Evolutionary conservation across 192 early-diverging fungal genomes (phyloP).

Genomic region (Gigaspora rosea): DNA sequence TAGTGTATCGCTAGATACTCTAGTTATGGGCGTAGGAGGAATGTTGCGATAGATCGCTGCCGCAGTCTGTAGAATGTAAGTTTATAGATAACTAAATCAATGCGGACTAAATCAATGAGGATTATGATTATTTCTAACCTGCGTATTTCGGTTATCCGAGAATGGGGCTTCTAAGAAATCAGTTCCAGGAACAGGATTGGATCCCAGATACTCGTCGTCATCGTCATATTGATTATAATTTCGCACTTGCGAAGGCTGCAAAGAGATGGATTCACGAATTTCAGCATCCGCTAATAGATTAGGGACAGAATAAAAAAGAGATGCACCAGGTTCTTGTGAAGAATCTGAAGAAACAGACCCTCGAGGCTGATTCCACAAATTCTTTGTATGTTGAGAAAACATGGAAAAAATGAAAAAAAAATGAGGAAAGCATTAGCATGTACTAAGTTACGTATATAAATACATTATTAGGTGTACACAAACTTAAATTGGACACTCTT

Average conservation of each 20-base stretch:
- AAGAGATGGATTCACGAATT: conserved; percentile 7
- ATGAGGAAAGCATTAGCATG: no score
- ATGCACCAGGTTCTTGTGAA: not conserved
- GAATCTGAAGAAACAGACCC: not conserved
- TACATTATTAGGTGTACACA: no score
- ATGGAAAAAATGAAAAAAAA: not conserved
- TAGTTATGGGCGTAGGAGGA: conserved; percentile 36
- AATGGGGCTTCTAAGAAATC: not conserved
- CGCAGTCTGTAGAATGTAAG: conserved; percentile 41
- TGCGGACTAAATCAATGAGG: not conserved
- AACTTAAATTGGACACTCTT: no score
- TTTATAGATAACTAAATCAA: not conserved
- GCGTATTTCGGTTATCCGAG: not conserved
- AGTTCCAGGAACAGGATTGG: not conserved
- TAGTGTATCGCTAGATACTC: conserved; percentile 38
- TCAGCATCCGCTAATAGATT: conserved; percentile 7
- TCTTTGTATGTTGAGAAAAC: conserved; percentile 11
- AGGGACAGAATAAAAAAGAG: conserved; percentile 22
- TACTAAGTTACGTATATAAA: no score
- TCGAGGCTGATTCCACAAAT: not conserved
- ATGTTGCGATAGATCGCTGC: conserved; percentile 57
- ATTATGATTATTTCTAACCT: not conserved
- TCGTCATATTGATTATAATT: not conserved
- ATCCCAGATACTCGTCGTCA: conserved; percentile 5
- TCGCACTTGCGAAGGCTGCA: not conserved